phyloP scores from a whole-genome alignment of 1,139 yeast genomes.

The Candida buenavistaensis region DNA sequence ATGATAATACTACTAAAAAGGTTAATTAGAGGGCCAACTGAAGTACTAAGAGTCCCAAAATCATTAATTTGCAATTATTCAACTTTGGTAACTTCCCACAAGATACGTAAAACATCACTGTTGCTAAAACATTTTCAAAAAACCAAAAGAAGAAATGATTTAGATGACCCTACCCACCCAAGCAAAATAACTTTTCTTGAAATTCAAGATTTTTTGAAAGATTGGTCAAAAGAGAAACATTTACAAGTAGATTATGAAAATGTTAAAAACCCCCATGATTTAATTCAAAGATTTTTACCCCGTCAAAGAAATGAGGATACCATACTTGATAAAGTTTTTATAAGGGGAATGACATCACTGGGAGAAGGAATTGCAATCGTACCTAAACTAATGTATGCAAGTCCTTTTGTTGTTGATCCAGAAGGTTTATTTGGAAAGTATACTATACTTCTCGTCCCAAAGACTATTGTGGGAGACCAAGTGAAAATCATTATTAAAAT shows the following conservation, averaged over 20 bases:
- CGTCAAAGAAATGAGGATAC: slow-evolving; percentile 17
- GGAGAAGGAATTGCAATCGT: slow-evolving; percentile 43
- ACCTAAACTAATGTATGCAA: slow-evolving; percentile 24
- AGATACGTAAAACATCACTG: slow-evolving; percentile 4
- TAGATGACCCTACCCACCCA: slow-evolving; percentile 16
- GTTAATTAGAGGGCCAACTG: too few relatives aligned
- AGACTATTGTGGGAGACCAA: slow-evolving; percentile 39
- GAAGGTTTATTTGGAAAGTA: slow-evolving; percentile 16
- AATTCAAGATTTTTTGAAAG: slow-evolving; percentile 18
- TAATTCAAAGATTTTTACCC: slow-evolving; percentile 29
- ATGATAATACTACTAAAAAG: neutral
- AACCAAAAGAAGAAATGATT: slow-evolving; percentile 14
- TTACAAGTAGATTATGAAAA: slow-evolving; percentile 15
- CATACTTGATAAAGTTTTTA: slow-evolving; percentile 21
- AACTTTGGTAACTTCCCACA: too few relatives aligned
- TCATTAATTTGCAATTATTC: neutral
- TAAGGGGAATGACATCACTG: slow-evolving; percentile 31
- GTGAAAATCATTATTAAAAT: slow-evolving; percentile 29
- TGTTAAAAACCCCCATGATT: slow-evolving; percentile 23
- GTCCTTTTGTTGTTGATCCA: slow-evolving; percentile 14
- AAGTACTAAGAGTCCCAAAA: too few relatives aligned
- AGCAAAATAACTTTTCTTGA: slow-evolving; percentile 10
- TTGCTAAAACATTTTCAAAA: slow-evolving; percentile 9
- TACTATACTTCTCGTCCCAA: slow-evolving; percentile 38
- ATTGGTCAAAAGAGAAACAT: slow-evolving; percentile 10